These are phyloP conservation scores for Cercospora zeae-maydis DNA, from an alignment of 2,329 filamentous ascomycete genomes.

Conservation along the genomic window DNA sequence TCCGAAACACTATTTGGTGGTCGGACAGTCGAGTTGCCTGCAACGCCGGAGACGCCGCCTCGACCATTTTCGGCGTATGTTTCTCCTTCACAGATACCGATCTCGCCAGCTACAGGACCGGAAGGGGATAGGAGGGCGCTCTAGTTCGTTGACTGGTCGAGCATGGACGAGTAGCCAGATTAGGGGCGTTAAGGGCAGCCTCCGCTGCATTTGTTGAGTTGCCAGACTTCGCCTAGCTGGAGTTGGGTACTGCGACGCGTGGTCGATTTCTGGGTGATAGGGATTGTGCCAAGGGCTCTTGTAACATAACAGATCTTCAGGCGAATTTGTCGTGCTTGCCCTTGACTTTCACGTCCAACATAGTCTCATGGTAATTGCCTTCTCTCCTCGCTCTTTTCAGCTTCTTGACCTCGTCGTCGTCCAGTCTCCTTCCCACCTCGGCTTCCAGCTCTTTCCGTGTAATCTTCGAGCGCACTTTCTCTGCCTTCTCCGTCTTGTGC, in stretches of 20 bases:
- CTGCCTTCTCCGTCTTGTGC: conserved; percentile 73
- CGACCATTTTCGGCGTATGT: not conserved
- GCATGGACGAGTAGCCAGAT: not conserved
- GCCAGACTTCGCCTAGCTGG: not conserved
- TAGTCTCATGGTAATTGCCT: conserved; percentile 82
- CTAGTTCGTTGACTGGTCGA: not conserved
- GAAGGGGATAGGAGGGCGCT: not conserved
- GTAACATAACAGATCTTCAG: conserved; percentile 20
- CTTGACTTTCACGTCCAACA: conserved; percentile 85
- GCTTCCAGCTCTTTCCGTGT: conserved; percentile 64
- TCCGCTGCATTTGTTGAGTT: not conserved
- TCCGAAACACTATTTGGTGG: not conserved
- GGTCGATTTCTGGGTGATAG: not conserved
- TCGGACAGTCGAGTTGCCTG: not conserved
- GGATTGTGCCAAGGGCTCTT: not conserved
- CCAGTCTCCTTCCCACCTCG: conserved; percentile 32
- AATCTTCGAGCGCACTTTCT: conserved; percentile 80
- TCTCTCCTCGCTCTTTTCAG: conserved; percentile 80
- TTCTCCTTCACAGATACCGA: not conserved
- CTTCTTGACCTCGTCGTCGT: conserved; percentile 77
- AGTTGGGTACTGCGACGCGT: no score
- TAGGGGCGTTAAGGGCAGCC: no score
- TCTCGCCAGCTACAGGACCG: not conserved
- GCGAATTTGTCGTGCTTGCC: conserved; percentile 85
- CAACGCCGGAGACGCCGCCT: not conserved